phyloP scores from a whole-genome alignment of 148 eudicot species.

The Rhododendron vialii region DNA sequence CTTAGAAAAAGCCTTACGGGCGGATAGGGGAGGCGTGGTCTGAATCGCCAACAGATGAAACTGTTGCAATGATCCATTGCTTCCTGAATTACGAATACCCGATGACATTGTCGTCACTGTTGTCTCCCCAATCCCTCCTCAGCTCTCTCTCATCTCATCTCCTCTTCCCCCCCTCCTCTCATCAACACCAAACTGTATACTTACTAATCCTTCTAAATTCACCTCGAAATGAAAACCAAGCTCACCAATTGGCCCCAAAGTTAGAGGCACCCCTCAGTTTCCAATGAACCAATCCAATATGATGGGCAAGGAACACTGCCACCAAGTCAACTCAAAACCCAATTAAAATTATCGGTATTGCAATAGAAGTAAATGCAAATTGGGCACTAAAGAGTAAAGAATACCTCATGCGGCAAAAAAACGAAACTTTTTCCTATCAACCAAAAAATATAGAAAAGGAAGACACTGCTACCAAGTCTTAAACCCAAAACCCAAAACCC shows the following conservation, averaged over 20 bases:
- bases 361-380: neutral
- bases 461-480: neutral
- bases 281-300: neutral
- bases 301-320: neutral
- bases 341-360: neutral
- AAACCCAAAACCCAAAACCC: slow-evolving; percentile 4
- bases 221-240: neutral
- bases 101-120: slow-evolving; percentile 91
- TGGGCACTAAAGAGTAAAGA: neutral
- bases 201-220: neutral
- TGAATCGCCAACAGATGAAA: slow-evolving; percentile 39
- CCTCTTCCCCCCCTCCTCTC: slow-evolving; percentile 36
- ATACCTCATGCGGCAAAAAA: neutral
- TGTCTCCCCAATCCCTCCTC: slow-evolving; percentile 40
- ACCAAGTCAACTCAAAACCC: neutral
- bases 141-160: slow-evolving; percentile 58
- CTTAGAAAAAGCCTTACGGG: slow-evolving; percentile 63
- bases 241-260: slow-evolving; percentile 3
- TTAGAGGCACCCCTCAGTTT: neutral
- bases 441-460: neutral
- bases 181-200: neutral
- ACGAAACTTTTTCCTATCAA: neutral
- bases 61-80: slow-evolving; percentile 90
- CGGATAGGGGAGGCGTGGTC: slow-evolving; percentile 29
- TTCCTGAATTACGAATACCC: slow-evolving; percentile 81